These are phyloP conservation scores for Zygosaccharomyces bisporus DNA, from an alignment of 805 yeast genomes.

Conservation along the genomic window DNA sequence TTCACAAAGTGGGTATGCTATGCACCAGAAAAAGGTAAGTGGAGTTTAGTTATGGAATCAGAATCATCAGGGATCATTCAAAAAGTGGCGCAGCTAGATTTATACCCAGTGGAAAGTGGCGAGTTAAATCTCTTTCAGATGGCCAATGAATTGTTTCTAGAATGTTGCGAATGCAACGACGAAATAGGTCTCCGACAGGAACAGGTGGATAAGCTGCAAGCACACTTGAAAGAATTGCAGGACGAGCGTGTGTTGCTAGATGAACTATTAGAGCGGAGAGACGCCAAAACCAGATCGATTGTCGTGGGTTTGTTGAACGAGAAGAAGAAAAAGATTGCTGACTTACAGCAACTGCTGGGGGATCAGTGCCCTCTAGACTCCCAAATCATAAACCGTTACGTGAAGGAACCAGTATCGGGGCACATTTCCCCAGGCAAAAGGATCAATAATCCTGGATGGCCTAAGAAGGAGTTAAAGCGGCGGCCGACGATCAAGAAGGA, in stretches of 20 bases:
- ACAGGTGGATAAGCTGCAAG: background rate
- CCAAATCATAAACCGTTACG: slow-evolving; percentile 19
- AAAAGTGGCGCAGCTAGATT: slow-evolving; percentile 23
- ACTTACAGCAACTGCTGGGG: slow-evolving; percentile 16
- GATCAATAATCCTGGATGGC: background rate
- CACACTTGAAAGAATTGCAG: slow-evolving; percentile 5
- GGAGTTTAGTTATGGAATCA: slow-evolving; percentile 24
- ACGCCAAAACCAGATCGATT: slow-evolving; percentile 22
- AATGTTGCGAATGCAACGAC: slow-evolving; percentile 17
- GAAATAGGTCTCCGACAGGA: background rate
- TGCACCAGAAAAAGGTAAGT: slow-evolving; percentile 12
- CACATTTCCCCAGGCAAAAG: slow-evolving; percentile 29
- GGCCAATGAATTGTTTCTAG: slow-evolving; percentile 18
- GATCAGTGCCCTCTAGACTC: slow-evolving; percentile 15
- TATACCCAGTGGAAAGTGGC: slow-evolving; percentile 13
- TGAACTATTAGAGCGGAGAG: slow-evolving; percentile 20
- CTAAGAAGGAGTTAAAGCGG: slow-evolving; percentile 2
- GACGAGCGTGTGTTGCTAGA: slow-evolving; percentile 17
- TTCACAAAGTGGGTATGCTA: slow-evolving; percentile 22
- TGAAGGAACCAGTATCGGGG: slow-evolving; percentile 18
- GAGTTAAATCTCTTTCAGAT: slow-evolving; percentile 30
- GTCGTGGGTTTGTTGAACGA: slow-evolving; percentile 27
- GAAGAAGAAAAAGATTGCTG: slow-evolving; percentile 26
- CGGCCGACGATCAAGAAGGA: background rate
- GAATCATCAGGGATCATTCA: slow-evolving; percentile 19